A percentile compares a stretch with the other conserved stretches of the same genome.
These are phyloP conservation scores for Penicillium coffeae DNA, from an alignment of 495 filamentous ascomycete genomes.

Conservation along the genomic window DNA sequence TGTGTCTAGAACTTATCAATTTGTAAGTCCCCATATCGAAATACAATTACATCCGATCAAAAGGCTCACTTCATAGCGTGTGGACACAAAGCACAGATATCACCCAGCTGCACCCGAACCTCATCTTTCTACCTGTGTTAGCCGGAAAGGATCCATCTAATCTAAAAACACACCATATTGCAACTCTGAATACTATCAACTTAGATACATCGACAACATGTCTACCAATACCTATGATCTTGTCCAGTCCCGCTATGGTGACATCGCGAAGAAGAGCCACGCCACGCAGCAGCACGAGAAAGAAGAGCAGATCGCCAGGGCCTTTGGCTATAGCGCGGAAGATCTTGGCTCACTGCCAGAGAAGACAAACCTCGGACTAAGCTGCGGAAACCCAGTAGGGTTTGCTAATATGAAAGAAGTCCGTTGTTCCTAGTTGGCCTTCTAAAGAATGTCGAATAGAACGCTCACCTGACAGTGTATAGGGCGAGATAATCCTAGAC, in stretches of 20 bases:
- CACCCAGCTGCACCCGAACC: conserved; percentile 2
- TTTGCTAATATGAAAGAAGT: conserved; percentile 47
- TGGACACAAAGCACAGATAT: conserved; percentile 6
- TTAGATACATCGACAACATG: conserved; percentile 2
- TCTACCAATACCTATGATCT: conserved; percentile 8
- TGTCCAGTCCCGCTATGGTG: conserved; percentile 15
- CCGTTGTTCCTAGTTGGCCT: conserved; percentile 23
- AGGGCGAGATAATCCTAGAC: conserved; percentile 62
- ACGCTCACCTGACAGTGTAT: conserved; percentile 2
- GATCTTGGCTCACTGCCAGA: conserved; percentile 54
- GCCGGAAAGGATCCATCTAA: neutral
- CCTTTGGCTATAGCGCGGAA: conserved; percentile 57
- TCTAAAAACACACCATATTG: conserved; percentile 5
- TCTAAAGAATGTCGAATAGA: conserved; percentile 1
- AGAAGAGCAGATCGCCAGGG: conserved; percentile 46
- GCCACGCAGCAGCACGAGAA: conserved; percentile 8
- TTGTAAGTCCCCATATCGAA: neutral
- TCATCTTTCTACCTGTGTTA: conserved; percentile 1
- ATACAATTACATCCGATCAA: neutral
- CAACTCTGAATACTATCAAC: neutral
- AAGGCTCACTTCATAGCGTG: neutral
- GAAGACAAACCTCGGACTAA: conserved; percentile 59
- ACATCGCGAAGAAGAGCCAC: conserved; percentile 3
- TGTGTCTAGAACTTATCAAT: neutral
- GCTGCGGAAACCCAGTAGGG: conserved; percentile 63